Base-by-base conservation (phyloP, 1,139 yeast species). In the Pichia kudriavzevii region DNA sequence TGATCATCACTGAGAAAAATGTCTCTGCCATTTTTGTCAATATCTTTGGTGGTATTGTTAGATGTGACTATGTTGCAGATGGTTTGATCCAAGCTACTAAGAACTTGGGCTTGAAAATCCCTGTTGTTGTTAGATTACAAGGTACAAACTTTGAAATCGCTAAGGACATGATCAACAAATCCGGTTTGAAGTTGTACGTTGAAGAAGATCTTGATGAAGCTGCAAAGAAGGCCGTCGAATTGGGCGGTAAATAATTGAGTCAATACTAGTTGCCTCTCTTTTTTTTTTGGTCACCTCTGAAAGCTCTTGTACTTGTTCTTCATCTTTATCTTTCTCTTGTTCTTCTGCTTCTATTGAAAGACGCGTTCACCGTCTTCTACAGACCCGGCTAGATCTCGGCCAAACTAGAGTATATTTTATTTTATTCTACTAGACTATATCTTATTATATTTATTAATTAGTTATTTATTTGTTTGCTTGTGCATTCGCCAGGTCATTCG, bases 21-120 rank as follows among this genome's bases (percentile, higher is more conserved):
- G 97, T 93, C 50, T 78, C 85, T 54, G 95, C 96, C 61, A 91
- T 91, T 61, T 88, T 91, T 56, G 98, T 91, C 60, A 91, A 91
- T 75, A 93, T 91, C 58, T 91, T 91, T 58, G 99, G 99, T 61
- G 98, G 99, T 70, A 91, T 91, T 54, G 98, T 91, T 53, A 85
- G 98, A 72, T 91, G 98, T 69, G 99, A 91, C 67, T 85, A 78
- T 67, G 96, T 91, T 48, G 99, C 99, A 53, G 79, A 79, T 67
- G 99, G 99, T 65, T 75, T 91, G 61, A 87, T 88, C 55, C 83
- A 87, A 50, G 95, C 95, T 35, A 78, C 95, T 50, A 83, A 84
- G 66, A 81, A 80, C 68, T 76, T 88, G 71, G 78, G 81, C 60
- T 78, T 91, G 61, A 78, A 74, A 47, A 83, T 91, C 42, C 99